phyloP scores from a whole-genome alignment of 2,329 filamentous ascomycete species.

The Microsporum audouinii region DNA sequence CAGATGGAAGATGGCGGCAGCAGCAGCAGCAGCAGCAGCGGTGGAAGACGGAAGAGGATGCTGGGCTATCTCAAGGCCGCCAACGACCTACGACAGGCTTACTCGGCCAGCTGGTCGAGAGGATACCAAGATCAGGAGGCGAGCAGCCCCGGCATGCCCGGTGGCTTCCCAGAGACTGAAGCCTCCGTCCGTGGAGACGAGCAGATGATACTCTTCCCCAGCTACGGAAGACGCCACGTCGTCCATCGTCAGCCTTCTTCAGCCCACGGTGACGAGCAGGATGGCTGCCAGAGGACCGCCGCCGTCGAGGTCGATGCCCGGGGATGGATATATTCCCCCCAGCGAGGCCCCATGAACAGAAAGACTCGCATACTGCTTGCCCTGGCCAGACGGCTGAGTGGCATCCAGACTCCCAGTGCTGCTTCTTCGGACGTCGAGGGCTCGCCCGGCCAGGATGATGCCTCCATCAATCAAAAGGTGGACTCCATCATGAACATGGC shows the following conservation, averaged over 20 bases:
- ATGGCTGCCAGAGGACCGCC: no score
- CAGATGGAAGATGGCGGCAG: constrained; percentile 6
- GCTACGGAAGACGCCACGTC: constrained; percentile 68
- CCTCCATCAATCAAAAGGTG: constrained; percentile 62
- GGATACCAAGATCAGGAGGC: constrained; percentile 37
- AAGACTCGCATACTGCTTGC: constrained; percentile 81
- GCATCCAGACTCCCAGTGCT: constrained; percentile 58
- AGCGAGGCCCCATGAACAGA: constrained; percentile 70
- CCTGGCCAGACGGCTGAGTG: constrained; percentile 75
- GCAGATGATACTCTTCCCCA: constrained; percentile 91
- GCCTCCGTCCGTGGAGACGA: constrained; percentile 70
- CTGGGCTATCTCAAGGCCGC: constrained; percentile 61
- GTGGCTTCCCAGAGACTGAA: constrained; percentile 73
- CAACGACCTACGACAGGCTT: constrained; percentile 59
- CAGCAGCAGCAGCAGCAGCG: constrained; percentile 17
- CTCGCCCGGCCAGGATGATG: constrained; percentile 43
- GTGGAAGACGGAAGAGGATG: constrained; percentile 57
- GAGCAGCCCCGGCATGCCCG: constrained; percentile 48
- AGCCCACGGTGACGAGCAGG: not conserved
- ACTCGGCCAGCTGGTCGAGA: constrained; percentile 46
- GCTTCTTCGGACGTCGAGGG: constrained; percentile 32
- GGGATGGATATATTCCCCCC: constrained; percentile 88
- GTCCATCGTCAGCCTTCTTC: constrained; percentile 24
- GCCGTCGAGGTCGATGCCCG: constrained; percentile 60
- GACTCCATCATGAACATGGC: constrained; percentile 64